Percentiles rank a stretch among this genome's conserved stretches.
These are phyloP conservation scores for Candida germanica DNA, from an alignment of 805 yeast genomes.

Conservation along the genomic window DNA sequence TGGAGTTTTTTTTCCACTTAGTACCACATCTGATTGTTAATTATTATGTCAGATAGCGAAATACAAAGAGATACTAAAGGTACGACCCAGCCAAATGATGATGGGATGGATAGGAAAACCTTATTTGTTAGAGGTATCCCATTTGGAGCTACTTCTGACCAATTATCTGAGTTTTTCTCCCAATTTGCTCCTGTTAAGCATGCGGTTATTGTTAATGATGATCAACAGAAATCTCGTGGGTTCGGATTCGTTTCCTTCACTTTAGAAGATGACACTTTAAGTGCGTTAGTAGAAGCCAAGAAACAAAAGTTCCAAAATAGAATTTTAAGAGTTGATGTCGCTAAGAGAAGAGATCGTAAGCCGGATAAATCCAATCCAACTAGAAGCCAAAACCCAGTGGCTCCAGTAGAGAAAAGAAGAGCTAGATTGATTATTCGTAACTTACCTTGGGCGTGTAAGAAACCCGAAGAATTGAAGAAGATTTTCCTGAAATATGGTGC, in stretches of 20 bases:
- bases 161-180: slow-evolving; percentile 80
- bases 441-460: slow-evolving; percentile 93
- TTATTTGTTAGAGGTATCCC: slow-evolving; percentile 88
- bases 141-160: slow-evolving; percentile 72
- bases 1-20: slow-evolving; percentile 1
- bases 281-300: slow-evolving; percentile 68
- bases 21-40: background rate
- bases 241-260: slow-evolving; percentile 94
- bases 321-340: slow-evolving; percentile 74
- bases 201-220: slow-evolving; percentile 85
- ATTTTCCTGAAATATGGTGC: slow-evolving; percentile 76
- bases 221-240: slow-evolving; percentile 76
- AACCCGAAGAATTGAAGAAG: slow-evolving; percentile 66
- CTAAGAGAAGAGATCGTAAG: slow-evolving; percentile 86
- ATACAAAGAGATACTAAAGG: background rate
- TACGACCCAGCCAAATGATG: slow-evolving; percentile 14
- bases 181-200: slow-evolving; percentile 94
- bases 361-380: slow-evolving; percentile 13
- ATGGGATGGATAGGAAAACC: slow-evolving; percentile 54
- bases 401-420: slow-evolving; percentile 66
- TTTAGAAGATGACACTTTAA: slow-evolving; percentile 74
- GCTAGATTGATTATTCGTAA: slow-evolving; percentile 88
- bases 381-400: slow-evolving; percentile 12
- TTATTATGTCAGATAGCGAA: background rate
- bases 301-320: slow-evolving; percentile 64